Evolutionary conservation across 805 yeast species (phyloP).

Genomic region (Helenozyma rhizophorensis): DNA sequence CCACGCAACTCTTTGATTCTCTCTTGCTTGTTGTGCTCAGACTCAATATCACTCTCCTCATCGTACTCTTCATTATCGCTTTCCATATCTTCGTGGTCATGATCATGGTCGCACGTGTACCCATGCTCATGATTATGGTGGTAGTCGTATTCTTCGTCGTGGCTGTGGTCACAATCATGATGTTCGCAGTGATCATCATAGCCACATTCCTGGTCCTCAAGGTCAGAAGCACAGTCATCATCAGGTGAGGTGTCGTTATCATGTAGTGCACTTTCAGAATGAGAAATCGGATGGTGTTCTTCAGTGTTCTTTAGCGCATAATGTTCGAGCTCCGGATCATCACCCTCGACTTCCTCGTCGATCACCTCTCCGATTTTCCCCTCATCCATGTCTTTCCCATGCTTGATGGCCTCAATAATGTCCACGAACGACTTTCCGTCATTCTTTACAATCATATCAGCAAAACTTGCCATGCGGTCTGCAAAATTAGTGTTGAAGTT

Average conservation of each 20-base stretch:
- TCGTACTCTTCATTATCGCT: slow-evolving; percentile 6
- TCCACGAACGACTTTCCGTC: slow-evolving; percentile 76
- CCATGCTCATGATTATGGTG: slow-evolving; percentile 30
- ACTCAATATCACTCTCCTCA: slow-evolving; percentile 26
- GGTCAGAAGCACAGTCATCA: slow-evolving; percentile 26
- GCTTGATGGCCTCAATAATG: slow-evolving; percentile 63
- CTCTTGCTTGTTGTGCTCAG: slow-evolving; percentile 48
- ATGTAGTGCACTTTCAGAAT: slow-evolving; percentile 4
- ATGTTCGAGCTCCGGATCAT: slow-evolving; percentile 7
- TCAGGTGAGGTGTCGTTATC: slow-evolving; percentile 25
- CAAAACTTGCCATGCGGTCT: slow-evolving; percentile 34
- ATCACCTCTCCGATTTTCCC: not conserved
- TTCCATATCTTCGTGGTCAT: slow-evolving; percentile 2
- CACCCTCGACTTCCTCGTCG: slow-evolving; percentile 3
- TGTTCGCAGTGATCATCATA: slow-evolving; percentile 5
- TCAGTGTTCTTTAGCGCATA: slow-evolving; percentile 10
- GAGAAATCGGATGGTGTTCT: too few relatives aligned
- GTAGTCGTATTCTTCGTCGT: slow-evolving; percentile 8
- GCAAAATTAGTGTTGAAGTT: slow-evolving; percentile 2
- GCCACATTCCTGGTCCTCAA: slow-evolving; percentile 22
- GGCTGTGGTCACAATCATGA: slow-evolving; percentile 25
- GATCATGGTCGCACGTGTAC: slow-evolving; percentile 36
- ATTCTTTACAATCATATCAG: slow-evolving; percentile 73
- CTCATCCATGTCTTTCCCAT: slow-evolving; percentile 1
- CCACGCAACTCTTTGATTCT: slow-evolving; percentile 74